Conservation (phyloP, 2,329 filamentous ascomycete species). For the Paecilomyces formosus region DNA sequence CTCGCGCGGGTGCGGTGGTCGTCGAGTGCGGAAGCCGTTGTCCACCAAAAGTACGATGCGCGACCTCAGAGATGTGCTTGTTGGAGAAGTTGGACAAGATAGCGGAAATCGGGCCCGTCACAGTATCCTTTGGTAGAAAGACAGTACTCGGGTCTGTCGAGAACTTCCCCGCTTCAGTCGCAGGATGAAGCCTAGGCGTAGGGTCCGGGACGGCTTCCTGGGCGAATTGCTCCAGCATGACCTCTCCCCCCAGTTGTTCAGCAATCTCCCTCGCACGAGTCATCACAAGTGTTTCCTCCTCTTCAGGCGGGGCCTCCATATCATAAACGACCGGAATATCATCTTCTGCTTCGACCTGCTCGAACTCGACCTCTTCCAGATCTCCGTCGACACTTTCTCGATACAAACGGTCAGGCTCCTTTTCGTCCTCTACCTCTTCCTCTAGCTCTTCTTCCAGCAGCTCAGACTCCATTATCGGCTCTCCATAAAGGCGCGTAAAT, state of each 20-base stretch:
- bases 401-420: constrained; percentile 26
- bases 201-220: constrained; percentile 32
- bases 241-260: constrained; percentile 29
- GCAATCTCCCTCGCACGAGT: constrained; percentile 31
- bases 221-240: constrained; percentile 38
- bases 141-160: constrained; percentile 67
- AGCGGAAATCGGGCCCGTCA: constrained; percentile 62
- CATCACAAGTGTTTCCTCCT: constrained; percentile 23
- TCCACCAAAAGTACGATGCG: constrained; percentile 71
- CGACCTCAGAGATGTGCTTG: constrained; percentile 66
- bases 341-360: constrained; percentile 9
- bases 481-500: constrained; percentile 75
- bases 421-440: constrained; percentile 19
- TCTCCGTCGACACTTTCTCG: constrained; percentile 30
- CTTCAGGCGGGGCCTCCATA: constrained; percentile 17
- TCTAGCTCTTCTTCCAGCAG: constrained; percentile 20
- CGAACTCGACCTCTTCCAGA: constrained; percentile 27
- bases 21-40: constrained; percentile 67
- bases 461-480: constrained; percentile 46
- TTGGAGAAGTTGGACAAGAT: constrained; percentile 62
- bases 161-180: constrained; percentile 68
- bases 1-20: constrained; percentile 53
- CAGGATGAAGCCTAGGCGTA: constrained; percentile 59
- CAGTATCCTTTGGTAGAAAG: constrained; percentile 60
- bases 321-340: constrained; percentile 21